Percentiles rank a stretch among this genome's conserved stretches.
Evolutionary conservation across 1,139 yeast species (phyloP).

Genomic region (Geotrichum citri-aurantii): DNA sequence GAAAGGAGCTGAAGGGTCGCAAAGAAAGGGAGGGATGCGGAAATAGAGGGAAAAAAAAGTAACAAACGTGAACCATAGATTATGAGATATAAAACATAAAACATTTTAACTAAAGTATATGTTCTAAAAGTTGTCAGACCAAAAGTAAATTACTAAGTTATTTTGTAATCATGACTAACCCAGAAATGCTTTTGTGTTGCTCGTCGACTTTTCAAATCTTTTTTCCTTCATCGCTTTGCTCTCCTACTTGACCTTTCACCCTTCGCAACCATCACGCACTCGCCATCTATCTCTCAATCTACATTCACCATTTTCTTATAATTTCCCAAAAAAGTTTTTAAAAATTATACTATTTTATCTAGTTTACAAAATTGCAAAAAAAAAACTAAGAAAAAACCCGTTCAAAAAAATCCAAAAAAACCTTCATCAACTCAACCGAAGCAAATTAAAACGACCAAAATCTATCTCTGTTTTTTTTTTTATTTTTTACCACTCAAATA

Average conservation of each 20-base stretch:
- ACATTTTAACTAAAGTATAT: too few relatives aligned
- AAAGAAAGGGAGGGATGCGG: background rate
- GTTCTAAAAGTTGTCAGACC: too few relatives aligned
- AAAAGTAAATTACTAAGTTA: too few relatives aligned
- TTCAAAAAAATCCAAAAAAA: background rate
- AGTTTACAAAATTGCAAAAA: background rate
- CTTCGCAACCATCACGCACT: background rate
- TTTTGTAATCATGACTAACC: background rate
- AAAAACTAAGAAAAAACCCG: background rate
- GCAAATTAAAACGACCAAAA: background rate
- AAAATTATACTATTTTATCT: background rate
- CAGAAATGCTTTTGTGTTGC: background rate
- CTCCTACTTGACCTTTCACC: background rate
- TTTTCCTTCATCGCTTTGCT: background rate
- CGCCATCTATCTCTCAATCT: background rate
- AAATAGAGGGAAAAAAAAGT: background rate
- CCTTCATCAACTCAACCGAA: background rate
- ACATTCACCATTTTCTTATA: background rate
- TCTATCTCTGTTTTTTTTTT: background rate
- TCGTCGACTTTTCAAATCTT: background rate
- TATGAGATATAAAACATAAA: background rate
- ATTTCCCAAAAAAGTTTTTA: background rate
- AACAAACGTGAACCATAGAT: background rate
- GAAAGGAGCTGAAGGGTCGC: background rate
- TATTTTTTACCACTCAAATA: constrained; percentile 16